phyloP scores from a whole-genome alignment of 495 filamentous ascomycete species.

The Clavariopsis aquatica region DNA sequence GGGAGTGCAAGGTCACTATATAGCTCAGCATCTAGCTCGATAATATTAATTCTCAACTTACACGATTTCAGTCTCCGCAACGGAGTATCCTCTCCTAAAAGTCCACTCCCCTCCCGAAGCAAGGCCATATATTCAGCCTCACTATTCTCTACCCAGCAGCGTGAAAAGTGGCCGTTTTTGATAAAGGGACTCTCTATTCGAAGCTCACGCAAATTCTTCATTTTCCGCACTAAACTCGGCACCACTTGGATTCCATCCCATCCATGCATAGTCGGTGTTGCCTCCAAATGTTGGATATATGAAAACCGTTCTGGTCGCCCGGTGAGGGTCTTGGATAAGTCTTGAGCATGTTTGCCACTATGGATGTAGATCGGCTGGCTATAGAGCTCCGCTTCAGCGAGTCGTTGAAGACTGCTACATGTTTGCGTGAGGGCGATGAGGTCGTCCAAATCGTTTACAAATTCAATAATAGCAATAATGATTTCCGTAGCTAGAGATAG shows the following conservation, averaged over 20 bases:
- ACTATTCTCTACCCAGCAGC: neutral
- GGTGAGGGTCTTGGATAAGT: neutral
- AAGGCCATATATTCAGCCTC: neutral
- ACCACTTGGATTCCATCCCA: constrained; percentile 1
- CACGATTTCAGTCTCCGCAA: neutral
- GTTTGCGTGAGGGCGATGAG: constrained; percentile 6
- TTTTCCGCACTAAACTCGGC: neutral
- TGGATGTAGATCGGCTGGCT: neutral
- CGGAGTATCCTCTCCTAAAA: neutral
- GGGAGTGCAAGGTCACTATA: constrained; percentile 1
- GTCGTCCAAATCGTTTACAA: neutral
- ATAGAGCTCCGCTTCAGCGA: neutral
- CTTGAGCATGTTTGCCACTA: neutral
- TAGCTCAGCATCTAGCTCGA: neutral
- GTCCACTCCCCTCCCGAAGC: neutral
- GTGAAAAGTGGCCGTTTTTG: neutral
- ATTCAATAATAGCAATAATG: constrained; percentile 1
- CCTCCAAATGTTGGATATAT: neutral
- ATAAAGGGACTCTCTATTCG: constrained; percentile 2
- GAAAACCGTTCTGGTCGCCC: neutral
- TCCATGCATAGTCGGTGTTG: neutral
- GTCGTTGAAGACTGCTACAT: neutral
- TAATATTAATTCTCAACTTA: neutral
- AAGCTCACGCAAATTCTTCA: neutral
- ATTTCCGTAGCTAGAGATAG: neutral